Percentiles rank a stretch among this genome's conserved stretches.
Evolutionary conservation across 2,329 filamentous ascomycete genomes (phyloP).

Genomic region (Fusarium papillatum): DNA sequence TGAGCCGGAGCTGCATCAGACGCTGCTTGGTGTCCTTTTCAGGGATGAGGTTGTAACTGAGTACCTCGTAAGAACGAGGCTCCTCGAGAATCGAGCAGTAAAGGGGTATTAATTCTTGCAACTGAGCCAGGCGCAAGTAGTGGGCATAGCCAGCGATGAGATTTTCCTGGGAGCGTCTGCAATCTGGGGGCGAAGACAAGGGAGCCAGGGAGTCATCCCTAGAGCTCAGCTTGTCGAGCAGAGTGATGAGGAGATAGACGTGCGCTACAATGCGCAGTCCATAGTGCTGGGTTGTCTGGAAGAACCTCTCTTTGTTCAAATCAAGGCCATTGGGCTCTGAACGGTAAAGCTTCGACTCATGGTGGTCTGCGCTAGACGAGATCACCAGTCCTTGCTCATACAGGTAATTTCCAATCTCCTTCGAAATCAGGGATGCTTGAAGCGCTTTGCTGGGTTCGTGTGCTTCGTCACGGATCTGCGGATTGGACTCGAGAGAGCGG

Average conservation of each 20-base stretch:
- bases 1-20: conserved; percentile 77
- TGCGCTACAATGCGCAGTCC: conserved; percentile 79
- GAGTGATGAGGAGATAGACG: conserved; percentile 73
- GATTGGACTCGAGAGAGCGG: conserved; percentile 68
- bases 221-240: conserved; percentile 71
- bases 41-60: conserved; percentile 83
- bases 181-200: conserved; percentile 31
- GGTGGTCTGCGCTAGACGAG: conserved; percentile 41
- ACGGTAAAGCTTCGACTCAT: conserved; percentile 45
- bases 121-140: conserved; percentile 78
- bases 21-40: conserved; percentile 77
- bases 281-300: conserved; percentile 70
- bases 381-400: conserved; percentile 68
- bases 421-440: conserved; percentile 80
- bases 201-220: conserved; percentile 27
- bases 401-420: conserved; percentile 69
- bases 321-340: conserved; percentile 44
- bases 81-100: conserved; percentile 86
- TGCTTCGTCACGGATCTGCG: conserved; percentile 69
- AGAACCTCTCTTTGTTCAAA: conserved; percentile 61
- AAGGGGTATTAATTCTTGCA: conserved; percentile 85
- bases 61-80: conserved; percentile 75
- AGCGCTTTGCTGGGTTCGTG: conserved; percentile 79
- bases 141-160: conserved; percentile 87
- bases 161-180: conserved; percentile 73